Percentiles rank a stretch among this genome's conserved stretches.
These are phyloP conservation scores for Penicillium atrosanguineum DNA, from an alignment of 495 filamentous ascomycete genomes.

Conservation along the genomic window DNA sequence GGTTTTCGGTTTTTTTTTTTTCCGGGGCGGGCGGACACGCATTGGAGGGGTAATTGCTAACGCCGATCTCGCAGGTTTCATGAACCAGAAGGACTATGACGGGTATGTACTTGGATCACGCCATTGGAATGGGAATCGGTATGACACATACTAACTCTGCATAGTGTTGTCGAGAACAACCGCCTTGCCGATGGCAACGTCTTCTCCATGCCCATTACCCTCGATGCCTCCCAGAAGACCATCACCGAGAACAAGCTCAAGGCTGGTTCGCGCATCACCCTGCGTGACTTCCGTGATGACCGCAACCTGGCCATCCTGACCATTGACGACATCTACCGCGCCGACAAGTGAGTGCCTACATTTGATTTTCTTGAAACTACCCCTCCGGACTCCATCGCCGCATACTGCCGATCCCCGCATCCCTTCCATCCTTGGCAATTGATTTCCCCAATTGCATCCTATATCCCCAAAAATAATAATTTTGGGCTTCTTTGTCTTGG, in stretches of 20 bases:
- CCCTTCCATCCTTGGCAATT: background rate
- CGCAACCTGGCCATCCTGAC: conserved; percentile 93
- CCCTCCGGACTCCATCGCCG: background rate
- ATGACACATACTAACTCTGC: conserved; percentile 6
- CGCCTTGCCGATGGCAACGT: conserved; percentile 86
- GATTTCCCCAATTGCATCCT: background rate
- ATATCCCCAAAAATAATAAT: background rate
- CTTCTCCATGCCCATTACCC: conserved; percentile 95
- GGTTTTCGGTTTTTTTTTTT: background rate
- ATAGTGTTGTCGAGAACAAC: conserved; percentile 80
- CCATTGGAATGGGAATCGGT: conserved; percentile 9
- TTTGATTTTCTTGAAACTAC: background rate
- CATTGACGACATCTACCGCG: conserved; percentile 92
- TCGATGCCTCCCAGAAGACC: conserved; percentile 73
- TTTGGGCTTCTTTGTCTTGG: background rate
- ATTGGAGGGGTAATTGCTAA: conserved; percentile 32
- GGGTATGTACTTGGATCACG: conserved; percentile 54
- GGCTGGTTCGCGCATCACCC: conserved; percentile 74
- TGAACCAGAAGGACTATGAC: conserved; percentile 95
- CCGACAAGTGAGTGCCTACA: conserved; percentile 75
- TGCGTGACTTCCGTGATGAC: conserved; percentile 96
- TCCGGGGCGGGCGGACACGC: conserved; percentile 9
- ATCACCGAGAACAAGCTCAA: conserved; percentile 72
- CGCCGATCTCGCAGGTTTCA: conserved; percentile 66
- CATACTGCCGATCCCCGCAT: conserved; percentile 9